Conservation (phyloP, 2,329 filamentous ascomycete genomes). For the Penicillium frequentans region DNA sequence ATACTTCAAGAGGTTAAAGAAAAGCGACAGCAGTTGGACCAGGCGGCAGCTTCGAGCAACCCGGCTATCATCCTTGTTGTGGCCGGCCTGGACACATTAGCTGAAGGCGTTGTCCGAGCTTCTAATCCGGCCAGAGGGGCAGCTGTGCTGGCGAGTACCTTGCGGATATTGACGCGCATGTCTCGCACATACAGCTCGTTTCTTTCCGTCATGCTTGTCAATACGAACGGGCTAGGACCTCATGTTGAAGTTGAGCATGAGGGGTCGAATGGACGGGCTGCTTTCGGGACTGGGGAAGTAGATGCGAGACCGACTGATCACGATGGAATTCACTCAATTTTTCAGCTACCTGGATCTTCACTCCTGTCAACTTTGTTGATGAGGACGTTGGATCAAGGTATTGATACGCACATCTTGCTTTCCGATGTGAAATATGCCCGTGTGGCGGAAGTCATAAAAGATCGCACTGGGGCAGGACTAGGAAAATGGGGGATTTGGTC, state of each 20-base stretch:
- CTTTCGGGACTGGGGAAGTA: neutral
- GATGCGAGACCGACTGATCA: constrained; percentile 7
- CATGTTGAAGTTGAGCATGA: constrained; percentile 3
- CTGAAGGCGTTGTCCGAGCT: constrained; percentile 37
- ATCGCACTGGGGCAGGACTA: constrained; percentile 33
- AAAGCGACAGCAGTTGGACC: constrained; percentile 2
- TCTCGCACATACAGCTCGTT: constrained; percentile 28
- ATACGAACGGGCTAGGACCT: constrained; percentile 33
- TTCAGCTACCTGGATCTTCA: constrained; percentile 16
- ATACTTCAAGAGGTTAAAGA: constrained; percentile 22
- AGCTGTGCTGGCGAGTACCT: constrained; percentile 31
- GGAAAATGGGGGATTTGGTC: constrained; percentile 41
- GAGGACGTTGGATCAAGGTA: constrained; percentile 39
- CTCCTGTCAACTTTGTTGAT: constrained; percentile 34
- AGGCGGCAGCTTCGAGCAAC: neutral
- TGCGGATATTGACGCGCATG: constrained; percentile 36
- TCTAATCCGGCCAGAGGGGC: constrained; percentile 38
- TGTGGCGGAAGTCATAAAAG: constrained; percentile 42
- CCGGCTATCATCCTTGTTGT: constrained; percentile 30
- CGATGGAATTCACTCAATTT: constrained; percentile 29
- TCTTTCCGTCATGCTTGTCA: constrained; percentile 39
- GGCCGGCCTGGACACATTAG: constrained; percentile 38
- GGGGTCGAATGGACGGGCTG: neutral
- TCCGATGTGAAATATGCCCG: constrained; percentile 26
- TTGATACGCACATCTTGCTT: constrained; percentile 41